phyloP scores from a whole-genome alignment of 345 rosid species.

The Linum tenue region DNA sequence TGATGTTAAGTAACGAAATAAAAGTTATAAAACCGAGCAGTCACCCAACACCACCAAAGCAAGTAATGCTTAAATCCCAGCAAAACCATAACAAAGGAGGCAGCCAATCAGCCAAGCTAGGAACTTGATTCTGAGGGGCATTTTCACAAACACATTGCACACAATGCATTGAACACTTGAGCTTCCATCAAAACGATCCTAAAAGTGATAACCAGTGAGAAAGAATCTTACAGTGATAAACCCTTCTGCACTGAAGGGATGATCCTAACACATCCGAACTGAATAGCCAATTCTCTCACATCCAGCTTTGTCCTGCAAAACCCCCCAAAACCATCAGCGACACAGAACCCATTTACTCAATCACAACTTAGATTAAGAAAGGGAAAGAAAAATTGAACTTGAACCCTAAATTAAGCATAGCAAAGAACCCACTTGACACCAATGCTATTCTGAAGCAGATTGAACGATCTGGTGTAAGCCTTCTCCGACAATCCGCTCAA shows the following conservation, averaged over 20 bases:
- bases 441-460: constrained; percentile 60
- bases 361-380: background rate
- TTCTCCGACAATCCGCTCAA: constrained; percentile 89
- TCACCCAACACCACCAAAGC: background rate
- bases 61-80: background rate
- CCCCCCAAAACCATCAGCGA: background rate
- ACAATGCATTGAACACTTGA: background rate
- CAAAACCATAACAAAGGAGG: background rate
- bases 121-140: constrained; percentile 16
- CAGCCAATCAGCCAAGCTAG: background rate
- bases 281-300: constrained; percentile 69
- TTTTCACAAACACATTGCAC: constrained; percentile 33
- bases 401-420: background rate
- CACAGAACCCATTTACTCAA: background rate
- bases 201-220: background rate
- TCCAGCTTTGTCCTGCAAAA: constrained; percentile 53
- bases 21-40: background rate
- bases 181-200: background rate
- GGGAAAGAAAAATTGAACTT: too few relatives aligned
- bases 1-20: background rate
- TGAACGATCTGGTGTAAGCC: constrained; percentile 76
- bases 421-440: constrained; percentile 55
- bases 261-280: constrained; percentile 81
- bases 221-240: constrained; percentile 49
- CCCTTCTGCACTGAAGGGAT: constrained; percentile 67